A percentile compares a stretch with the other conserved stretches of the same genome.
Conservation (phyloP, 139 green algal species). For the Nannochloris sp. region DNA sequence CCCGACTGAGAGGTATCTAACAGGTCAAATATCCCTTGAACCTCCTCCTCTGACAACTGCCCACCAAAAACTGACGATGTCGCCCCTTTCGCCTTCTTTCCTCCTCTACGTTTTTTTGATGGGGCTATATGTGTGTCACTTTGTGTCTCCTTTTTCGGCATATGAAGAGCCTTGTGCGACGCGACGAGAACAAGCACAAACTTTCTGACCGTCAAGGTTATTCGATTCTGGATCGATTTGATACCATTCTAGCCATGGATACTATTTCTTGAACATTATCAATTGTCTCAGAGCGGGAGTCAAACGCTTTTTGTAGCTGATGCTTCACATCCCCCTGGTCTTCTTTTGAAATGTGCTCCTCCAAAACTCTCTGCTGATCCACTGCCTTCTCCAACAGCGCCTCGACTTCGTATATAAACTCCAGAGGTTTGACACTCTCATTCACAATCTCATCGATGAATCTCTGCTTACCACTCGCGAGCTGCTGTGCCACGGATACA, state of each 20-base stretch:
- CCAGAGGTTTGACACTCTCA: constrained; percentile 1
- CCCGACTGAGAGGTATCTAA: no score
- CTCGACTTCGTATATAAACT: constrained; percentile 4
- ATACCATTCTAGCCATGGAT: not conserved
- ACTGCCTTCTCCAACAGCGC: constrained; percentile 4
- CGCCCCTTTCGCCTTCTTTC: no score
- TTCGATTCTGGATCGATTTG: not conserved
- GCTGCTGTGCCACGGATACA: constrained; percentile 3
- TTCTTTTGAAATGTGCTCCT: not conserved
- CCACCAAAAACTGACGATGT: no score
- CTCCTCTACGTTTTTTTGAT: no score
- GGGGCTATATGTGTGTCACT: no score
- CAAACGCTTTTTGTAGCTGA: constrained; percentile 4
- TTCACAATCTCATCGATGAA: constrained; percentile 4
- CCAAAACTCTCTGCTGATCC: constrained; percentile 2
- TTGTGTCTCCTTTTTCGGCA: no score
- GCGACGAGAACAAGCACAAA: no score
- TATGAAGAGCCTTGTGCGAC: no score
- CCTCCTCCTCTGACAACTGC: no score
- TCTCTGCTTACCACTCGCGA: not conserved
- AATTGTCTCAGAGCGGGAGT: not conserved
- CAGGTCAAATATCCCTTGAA: no score
- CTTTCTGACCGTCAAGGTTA: no score
- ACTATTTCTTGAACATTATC: constrained; percentile 7
- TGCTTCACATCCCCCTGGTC: not conserved